Evolutionary conservation across 331 rosid genomes (phyloP), one percentile per base, ranked within the genome.

Genomic region (Rosa hybrid): DNA sequence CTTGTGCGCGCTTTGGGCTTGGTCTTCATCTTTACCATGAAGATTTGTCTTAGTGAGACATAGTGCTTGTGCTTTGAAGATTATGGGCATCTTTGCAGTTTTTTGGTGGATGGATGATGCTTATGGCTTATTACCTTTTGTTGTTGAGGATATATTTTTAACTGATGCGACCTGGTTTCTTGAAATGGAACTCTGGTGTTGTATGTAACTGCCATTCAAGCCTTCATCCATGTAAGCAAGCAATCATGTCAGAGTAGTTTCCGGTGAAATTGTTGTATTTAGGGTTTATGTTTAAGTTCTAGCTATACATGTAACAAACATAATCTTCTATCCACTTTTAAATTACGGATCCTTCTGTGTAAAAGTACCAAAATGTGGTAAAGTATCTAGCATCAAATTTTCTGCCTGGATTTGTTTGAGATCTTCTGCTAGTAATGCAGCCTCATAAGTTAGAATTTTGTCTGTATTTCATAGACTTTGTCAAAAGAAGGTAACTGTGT

Each of bases 21-120:
- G 98, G 97, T 7, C 98, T 93, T 77, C 94, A 93, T 88, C 98
- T 91, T 77, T 93, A 90, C 80, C 93, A 90, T 7, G 97, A 90
- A 82, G 98, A 93, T 45, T 39, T 85, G 71, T 79, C 88, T 18
- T 91, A 83, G 83, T 72, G 60, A 46, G 73, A 48, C 11, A 3
- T 38, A 8, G 44, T 42, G 56, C 80, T 56, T 44, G 46, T 82
- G 63, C 57, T 69, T 12, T 17, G 42, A 39, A 54, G 49, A 12
- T 30, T 21, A 59, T 3, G 23, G 16, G 68, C 75, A 51, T 49
- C 67, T 68, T 51, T 78, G 45, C 76, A 57, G 21, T 13, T 57
- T 75, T 23, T 75, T 23, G 20, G 71, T 45, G 59, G 54, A 42
- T 57, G 49, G 68, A 59, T 45, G 70, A 20, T 75, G 76, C 68